Evolutionary conservation across 371 early-diverging fungal genomes (phyloP), one percentile per base, ranked within the genome.

Genomic region (Zychaea mexicana): DNA sequence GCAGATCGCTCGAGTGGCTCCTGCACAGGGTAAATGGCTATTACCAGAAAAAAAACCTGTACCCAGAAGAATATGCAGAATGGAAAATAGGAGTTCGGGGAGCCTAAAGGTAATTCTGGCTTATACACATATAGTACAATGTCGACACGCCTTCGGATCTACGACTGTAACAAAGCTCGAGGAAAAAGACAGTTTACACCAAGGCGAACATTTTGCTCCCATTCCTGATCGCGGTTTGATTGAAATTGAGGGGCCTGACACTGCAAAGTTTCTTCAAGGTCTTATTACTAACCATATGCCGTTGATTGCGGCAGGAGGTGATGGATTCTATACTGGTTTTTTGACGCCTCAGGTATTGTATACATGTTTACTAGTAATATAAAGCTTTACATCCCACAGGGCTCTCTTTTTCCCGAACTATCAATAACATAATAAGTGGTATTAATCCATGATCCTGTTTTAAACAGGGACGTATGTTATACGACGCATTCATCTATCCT

Each of bases 401-500:
- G n/a, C n/a, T n/a, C n/a, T n/a, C n/a, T n/a, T n/a, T n/a, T n/a
- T n/a, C n/a, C n/a, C n/a, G n/a, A n/a, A n/a, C n/a, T n/a, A n/a
- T n/a, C n/a, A n/a, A n/a, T n/a, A n/a, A 17, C 19, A 19, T 46
- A 7, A 46, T 46, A 22, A 19, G n/a, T 39, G 39, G 2, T 39
- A n/a, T n/a, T 21, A 46, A 33, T 8, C 33, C 33, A 33, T 8
- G 5, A 12, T 33, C 8, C 33, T 33, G 12, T 33, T 52, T 17
- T 39, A 39, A 26, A 39, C 70, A 88, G 87, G 94, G 98, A 2
- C 86, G 98, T 45, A 85, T 97, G 62, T 73, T 98, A 13, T 91
- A 83, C 62, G 98, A 98, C 70, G 90, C 90, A 6, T 95, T 98
- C 67, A 86, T 98, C 31, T 93, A 97, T 68, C 93, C 92, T 2